Percentiles rank a stretch among this genome's conserved stretches.
These are phyloP conservation scores for Ophiostoma sp. DNA, from an alignment of 2,329 filamentous ascomycete species.

Conservation along the genomic window DNA sequence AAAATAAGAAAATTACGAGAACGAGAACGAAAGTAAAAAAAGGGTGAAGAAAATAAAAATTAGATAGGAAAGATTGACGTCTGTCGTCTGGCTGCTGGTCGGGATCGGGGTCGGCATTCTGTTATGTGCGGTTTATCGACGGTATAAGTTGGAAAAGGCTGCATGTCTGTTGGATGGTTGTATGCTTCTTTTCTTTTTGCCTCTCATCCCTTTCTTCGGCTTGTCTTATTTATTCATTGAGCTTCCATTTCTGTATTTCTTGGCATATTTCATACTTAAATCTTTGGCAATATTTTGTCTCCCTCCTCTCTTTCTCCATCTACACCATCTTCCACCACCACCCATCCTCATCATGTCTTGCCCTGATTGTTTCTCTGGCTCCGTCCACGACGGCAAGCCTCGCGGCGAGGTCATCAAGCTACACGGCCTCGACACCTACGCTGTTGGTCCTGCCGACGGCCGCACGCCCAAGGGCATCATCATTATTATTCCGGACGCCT, in stretches of 20 bases:
- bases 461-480: conserved; percentile 47
- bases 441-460: conserved; percentile 42
- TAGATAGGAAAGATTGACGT: background rate
- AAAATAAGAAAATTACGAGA: background rate
- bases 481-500: conserved; percentile 56
- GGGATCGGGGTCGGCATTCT: background rate
- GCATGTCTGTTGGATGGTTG: background rate
- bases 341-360: conserved; percentile 37
- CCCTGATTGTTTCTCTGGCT: conserved; percentile 49
- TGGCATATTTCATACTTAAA: background rate
- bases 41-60: no score
- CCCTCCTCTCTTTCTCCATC: background rate
- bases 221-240: background rate
- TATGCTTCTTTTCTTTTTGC: background rate
- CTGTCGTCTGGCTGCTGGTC: background rate
- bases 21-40: background rate
- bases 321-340: background rate
- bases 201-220: background rate
- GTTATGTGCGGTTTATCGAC: background rate
- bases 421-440: conserved; percentile 52
- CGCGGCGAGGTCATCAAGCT: conserved; percentile 47
- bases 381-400: conserved; percentile 46
- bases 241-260: background rate
- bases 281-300: background rate
- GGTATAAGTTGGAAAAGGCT: background rate